These are phyloP conservation scores for Whalleya microplaca DNA, from an alignment of 2,329 filamentous ascomycete species.

Conservation along the genomic window DNA sequence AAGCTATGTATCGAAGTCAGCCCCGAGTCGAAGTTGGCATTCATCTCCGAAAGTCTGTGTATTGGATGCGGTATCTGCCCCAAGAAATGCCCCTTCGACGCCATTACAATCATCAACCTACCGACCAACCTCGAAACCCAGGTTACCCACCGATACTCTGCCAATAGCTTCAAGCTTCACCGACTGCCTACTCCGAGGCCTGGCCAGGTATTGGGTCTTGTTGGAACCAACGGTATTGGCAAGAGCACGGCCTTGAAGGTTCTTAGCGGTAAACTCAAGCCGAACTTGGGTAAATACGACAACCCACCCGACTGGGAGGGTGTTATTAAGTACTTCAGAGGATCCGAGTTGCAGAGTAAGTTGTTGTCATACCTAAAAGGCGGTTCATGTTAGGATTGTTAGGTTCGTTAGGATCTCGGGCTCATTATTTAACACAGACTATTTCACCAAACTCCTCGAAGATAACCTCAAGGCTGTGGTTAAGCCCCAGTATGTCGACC, in stretches of 20 bases:
- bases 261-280: conserved; percentile 97
- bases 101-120: conserved; percentile 99
- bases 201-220: conserved; percentile 92
- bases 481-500: conserved; percentile 99
- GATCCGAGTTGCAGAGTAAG: conserved; percentile 94
- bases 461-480: conserved; percentile 97
- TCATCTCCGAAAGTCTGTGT: conserved; percentile 94
- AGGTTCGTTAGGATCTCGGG: too few relatives aligned
- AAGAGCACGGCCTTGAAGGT: conserved; percentile 99
- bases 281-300: conserved; percentile 91
- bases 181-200: conserved; percentile 93
- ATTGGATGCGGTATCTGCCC: conserved; percentile 99
- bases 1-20: conserved; percentile 97
- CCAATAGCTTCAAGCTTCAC: conserved; percentile 99
- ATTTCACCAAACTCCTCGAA: conserved; percentile 97
- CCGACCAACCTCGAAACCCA: conserved; percentile 98
- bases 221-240: conserved; percentile 99
- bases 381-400: conserved; percentile 28
- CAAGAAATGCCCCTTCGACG: conserved; percentile 98
- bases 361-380: background rate
- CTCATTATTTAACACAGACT: conserved; percentile 61
- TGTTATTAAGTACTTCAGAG: conserved; percentile 97
- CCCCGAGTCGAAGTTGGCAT: conserved; percentile 88
- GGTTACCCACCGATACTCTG: conserved; percentile 97
- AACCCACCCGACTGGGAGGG: conserved; percentile 99